Evolutionary conservation across 495 filamentous ascomycete species (phyloP).

Genomic region (Cudoniella acicularis): DNA sequence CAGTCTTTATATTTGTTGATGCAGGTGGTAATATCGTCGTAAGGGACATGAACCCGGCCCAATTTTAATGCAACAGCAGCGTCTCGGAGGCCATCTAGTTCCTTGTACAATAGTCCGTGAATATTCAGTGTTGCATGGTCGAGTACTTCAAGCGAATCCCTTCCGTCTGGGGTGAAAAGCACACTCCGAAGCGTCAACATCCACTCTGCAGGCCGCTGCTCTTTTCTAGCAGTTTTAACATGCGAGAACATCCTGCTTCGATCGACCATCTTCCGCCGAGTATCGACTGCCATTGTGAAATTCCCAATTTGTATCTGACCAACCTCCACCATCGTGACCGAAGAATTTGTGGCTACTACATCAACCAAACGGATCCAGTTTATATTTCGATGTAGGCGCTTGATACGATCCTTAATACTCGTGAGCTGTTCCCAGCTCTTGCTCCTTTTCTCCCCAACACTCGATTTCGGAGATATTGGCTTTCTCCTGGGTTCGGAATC

Average conservation of each 20-base stretch:
- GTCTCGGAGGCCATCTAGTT: conserved; percentile 83
- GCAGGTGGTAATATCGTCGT: conserved; percentile 75
- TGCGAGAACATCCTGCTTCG: conserved; percentile 87
- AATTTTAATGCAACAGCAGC: conserved; percentile 86
- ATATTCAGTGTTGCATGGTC: conserved; percentile 86
- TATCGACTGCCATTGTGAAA: conserved; percentile 84
- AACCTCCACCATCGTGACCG: conserved; percentile 68
- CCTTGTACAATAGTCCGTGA: conserved; percentile 87
- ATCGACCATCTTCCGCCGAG: conserved; percentile 85
- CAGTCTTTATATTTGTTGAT: conserved; percentile 42
- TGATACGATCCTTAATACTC: conserved; percentile 75
- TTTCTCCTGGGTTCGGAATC: conserved; percentile 19
- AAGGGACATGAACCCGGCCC: conserved; percentile 83
- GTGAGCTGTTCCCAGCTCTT: conserved; percentile 76
- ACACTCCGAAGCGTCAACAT: conserved; percentile 81
- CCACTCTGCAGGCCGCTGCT: conserved; percentile 89
- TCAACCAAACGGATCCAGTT: conserved; percentile 89
- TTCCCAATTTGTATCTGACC: conserved; percentile 81
- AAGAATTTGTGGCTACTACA: conserved; percentile 77
- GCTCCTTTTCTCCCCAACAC: conserved; percentile 42
- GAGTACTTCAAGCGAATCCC: conserved; percentile 82
- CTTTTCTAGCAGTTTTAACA: conserved; percentile 59
- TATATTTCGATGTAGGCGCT: conserved; percentile 79
- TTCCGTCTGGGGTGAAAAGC: conserved; percentile 79
- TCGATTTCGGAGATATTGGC: conserved; percentile 10